Evolutionary conservation across 768 basidiomycete genomes (phyloP).

Genomic region (Rhodosporidiobolus odoratus): DNA sequence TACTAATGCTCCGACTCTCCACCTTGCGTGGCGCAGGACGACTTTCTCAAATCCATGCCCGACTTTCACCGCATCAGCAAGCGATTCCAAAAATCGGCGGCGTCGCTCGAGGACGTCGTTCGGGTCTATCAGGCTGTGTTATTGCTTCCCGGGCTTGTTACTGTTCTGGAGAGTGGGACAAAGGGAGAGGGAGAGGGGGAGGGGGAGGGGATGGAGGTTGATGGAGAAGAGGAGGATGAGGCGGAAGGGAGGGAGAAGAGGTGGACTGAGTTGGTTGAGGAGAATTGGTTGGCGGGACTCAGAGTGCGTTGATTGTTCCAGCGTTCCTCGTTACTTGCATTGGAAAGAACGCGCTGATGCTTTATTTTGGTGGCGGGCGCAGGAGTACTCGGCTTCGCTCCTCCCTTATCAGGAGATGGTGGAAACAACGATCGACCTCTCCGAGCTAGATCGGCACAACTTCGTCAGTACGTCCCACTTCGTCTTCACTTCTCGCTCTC

Average conservation of each 20-base stretch:
- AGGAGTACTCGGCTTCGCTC: slow-evolving; percentile 63
- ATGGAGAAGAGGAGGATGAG: background rate
- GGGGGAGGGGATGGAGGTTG: background rate
- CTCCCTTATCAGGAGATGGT: slow-evolving; percentile 87
- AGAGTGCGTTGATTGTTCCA: background rate
- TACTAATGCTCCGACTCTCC: background rate
- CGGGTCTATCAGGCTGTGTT: slow-evolving; percentile 88
- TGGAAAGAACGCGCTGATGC: background rate
- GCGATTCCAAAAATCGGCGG: slow-evolving; percentile 75
- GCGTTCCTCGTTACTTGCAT: no score
- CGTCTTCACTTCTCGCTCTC: no score
- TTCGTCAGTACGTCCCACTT: slow-evolving; percentile 64
- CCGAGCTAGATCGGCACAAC: slow-evolving; percentile 69
- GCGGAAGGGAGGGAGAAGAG: slow-evolving; percentile 16
- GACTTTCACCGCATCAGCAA: slow-evolving; percentile 89
- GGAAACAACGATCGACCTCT: slow-evolving; percentile 87
- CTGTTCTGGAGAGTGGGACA: slow-evolving; percentile 56
- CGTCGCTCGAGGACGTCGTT: slow-evolving; percentile 88
- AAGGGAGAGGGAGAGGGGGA: slow-evolving; percentile 53
- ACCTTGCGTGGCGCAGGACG: slow-evolving; percentile 58
- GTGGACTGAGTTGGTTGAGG: slow-evolving; percentile 55
- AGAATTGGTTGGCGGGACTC: slow-evolving; percentile 49
- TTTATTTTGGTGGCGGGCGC: no score
- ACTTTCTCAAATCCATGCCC: slow-evolving; percentile 82
- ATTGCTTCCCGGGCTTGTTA: slow-evolving; percentile 70